phyloP scores from a whole-genome alignment of 306 rosid species.

The Rubus parviflorus region DNA sequence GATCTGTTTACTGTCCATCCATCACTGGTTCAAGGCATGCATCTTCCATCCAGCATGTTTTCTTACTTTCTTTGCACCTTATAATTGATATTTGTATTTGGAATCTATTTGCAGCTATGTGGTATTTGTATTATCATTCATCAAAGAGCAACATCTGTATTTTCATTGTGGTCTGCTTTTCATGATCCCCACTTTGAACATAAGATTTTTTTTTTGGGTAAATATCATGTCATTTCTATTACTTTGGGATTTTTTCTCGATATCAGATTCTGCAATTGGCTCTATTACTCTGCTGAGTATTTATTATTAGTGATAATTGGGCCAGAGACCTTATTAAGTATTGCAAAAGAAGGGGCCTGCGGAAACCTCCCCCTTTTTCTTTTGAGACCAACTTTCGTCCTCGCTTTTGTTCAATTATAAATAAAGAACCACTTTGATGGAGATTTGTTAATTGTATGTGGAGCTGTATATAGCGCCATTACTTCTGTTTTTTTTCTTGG shows the following conservation, averaged over 20 bases:
- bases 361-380: no score
- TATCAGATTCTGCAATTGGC: not conserved
- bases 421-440: no score
- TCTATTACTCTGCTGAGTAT: not conserved
- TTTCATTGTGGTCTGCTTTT: no score
- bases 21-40: not conserved
- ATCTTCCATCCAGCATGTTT: not conserved
- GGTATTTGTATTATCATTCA: not conserved
- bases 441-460: not conserved
- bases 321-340: no score
- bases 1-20: no score
- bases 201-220: not conserved
- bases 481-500: no score
- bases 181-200: not conserved
- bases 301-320: not conserved
- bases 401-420: no score
- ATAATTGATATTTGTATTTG: not conserved
- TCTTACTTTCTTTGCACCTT: not conserved
- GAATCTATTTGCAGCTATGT: not conserved
- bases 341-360: no score
- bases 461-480: not conserved
- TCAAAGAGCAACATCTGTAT: not conserved
- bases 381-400: no score
- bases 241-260: not conserved
- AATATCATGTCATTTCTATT: not conserved